phyloP scores from a whole-genome alignment of 2,329 filamentous ascomycete species.

The Fusarium protoensiforme region DNA sequence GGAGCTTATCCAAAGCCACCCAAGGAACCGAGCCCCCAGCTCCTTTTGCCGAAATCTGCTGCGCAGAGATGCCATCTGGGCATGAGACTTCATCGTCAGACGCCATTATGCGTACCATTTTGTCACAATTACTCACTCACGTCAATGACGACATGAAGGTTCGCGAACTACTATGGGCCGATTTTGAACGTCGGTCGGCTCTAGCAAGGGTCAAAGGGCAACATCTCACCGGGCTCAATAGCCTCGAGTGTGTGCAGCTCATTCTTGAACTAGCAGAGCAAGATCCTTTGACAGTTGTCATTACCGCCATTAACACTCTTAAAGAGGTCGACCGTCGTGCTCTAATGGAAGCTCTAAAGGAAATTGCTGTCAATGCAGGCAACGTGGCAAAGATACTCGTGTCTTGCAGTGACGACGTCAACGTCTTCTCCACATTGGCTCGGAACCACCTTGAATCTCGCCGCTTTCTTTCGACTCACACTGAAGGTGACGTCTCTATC shows the following conservation, averaged over 20 bases:
- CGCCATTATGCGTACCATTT: background rate
- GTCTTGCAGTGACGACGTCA: background rate
- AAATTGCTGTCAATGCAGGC: background rate
- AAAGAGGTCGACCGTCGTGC: background rate
- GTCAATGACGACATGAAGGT: background rate
- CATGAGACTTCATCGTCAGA: background rate
- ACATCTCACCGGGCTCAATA: background rate
- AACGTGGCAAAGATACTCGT: background rate
- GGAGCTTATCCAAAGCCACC: background rate
- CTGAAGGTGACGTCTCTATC: background rate
- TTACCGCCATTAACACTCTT: constrained; percentile 3
- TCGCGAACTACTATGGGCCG: background rate
- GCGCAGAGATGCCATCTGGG: background rate
- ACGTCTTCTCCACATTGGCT: background rate
- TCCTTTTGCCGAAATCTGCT: background rate
- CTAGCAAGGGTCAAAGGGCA: background rate
- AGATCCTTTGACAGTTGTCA: constrained; percentile 11
- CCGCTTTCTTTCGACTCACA: background rate
- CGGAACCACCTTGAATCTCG: background rate
- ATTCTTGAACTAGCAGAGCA: constrained; percentile 11
- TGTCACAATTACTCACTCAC: background rate
- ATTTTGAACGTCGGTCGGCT: constrained; percentile 5
- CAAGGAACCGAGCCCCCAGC: background rate
- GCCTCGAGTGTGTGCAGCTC: constrained; percentile 2
- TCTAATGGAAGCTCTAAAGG: background rate